A percentile compares a stretch with the other conserved stretches of the same genome.
phyloP scores from a whole-genome alignment of 2,329 filamentous ascomycete genomes.

The Trichocomaceae sp. region DNA sequence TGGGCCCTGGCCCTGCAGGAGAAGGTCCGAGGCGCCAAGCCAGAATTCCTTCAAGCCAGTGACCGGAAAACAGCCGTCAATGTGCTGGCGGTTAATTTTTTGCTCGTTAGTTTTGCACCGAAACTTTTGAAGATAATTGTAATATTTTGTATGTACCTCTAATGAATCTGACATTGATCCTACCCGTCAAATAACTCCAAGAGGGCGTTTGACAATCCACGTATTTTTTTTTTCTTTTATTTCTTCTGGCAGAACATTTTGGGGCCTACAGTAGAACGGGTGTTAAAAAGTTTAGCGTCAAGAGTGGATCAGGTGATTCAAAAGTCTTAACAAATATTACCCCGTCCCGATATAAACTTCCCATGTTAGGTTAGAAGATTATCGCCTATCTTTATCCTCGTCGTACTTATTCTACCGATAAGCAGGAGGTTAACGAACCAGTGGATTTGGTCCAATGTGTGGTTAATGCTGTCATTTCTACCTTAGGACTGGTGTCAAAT shows the following conservation, averaged over 20 bases:
- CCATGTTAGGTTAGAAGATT: too few species aligned
- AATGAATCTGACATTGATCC: conserved; percentile 11
- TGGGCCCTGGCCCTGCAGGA: conserved; percentile 37
- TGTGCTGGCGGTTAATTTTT: conserved; percentile 22
- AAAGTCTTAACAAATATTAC: too few species aligned
- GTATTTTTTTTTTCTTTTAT: neutral
- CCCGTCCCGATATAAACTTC: too few species aligned
- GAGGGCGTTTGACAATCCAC: neutral
- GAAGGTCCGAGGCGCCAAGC: conserved; percentile 21
- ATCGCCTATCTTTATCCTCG: too few species aligned
- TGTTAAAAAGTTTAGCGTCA: too few species aligned
- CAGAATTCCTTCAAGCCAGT: conserved; percentile 32
- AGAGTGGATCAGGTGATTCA: too few species aligned
- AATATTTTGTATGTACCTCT: conserved; percentile 11
- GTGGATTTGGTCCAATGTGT: too few species aligned
- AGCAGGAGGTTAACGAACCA: too few species aligned
- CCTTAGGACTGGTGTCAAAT: too few species aligned
- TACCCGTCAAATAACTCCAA: neutral
- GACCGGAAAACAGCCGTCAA: conserved; percentile 40
- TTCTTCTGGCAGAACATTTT: neutral
- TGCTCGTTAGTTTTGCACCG: neutral
- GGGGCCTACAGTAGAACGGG: neutral
- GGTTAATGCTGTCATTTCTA: too few species aligned
- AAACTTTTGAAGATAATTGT: neutral
- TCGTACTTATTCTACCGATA: too few species aligned